Percentiles rank a stretch among this genome's conserved stretches.
Conservation (phyloP, 2,329 filamentous ascomycete species). For the Aschersonia sp. region DNA sequence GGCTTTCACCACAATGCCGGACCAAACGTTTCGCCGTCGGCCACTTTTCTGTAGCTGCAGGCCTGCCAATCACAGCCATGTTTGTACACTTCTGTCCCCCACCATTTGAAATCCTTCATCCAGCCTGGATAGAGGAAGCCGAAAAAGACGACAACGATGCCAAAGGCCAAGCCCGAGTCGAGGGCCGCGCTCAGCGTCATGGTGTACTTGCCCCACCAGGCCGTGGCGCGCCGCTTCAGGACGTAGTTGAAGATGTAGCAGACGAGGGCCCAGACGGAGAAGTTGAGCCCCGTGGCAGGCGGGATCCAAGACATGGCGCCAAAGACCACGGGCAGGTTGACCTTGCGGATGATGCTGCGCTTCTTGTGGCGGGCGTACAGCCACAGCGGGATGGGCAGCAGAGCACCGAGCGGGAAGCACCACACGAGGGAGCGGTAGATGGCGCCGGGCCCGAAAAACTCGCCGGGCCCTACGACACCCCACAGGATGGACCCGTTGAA, state of each 20-base stretch:
- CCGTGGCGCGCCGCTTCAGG: conserved; percentile 51
- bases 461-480: conserved; percentile 70
- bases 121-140: conserved; percentile 70
- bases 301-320: conserved; percentile 78
- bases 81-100: conserved; percentile 79
- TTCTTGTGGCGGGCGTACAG: conserved; percentile 46
- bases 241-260: conserved; percentile 75
- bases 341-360: conserved; percentile 53
- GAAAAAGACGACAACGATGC: conserved; percentile 74
- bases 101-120: conserved; percentile 65
- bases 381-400: conserved; percentile 64
- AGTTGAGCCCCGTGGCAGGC: conserved; percentile 75
- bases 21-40: conserved; percentile 51
- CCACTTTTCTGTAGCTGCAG: conserved; percentile 53
- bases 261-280: conserved; percentile 73
- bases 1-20: conserved; percentile 22
- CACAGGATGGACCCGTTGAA: conserved; percentile 85
- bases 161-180: conserved; percentile 70
- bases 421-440: conserved; percentile 66
- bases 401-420: conserved; percentile 65
- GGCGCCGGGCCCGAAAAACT: conserved; percentile 67
- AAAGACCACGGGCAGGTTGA: conserved; percentile 72
- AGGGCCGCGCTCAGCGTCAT: conserved; percentile 77
- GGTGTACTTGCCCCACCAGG: conserved; percentile 85
- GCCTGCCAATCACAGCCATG: conserved; percentile 75